Percentiles rank a stretch among this genome's conserved stretches.
Conservation (phyloP, 1,284 basidiomycete species). For the Leccinum fuscescens region DNA sequence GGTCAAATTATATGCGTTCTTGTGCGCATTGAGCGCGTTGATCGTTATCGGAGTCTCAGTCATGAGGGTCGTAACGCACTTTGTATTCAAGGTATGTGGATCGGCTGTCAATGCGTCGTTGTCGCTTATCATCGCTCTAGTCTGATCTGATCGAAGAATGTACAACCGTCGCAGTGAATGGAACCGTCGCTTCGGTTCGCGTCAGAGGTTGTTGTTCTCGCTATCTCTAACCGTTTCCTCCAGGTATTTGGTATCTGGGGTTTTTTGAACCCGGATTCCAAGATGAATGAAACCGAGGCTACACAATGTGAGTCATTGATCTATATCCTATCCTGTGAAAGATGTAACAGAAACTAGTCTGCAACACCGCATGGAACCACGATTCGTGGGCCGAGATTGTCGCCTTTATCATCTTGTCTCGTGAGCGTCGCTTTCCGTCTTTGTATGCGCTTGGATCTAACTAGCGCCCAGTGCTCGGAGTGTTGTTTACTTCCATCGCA, state of each 20-base stretch:
- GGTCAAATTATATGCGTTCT: conserved; percentile 51
- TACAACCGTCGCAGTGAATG: conserved; percentile 14
- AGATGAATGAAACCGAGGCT: conserved; percentile 15
- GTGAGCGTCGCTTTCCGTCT: conserved; percentile 24
- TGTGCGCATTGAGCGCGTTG: conserved; percentile 42
- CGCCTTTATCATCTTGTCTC: conserved; percentile 12
- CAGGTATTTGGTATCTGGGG: conserved; percentile 35
- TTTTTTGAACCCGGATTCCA: conserved; percentile 5
- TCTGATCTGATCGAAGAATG: conserved; percentile 31
- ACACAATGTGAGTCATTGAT: conserved; percentile 19
- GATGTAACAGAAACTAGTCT: conserved; percentile 28
- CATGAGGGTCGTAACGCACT: conserved; percentile 54
- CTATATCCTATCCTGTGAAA: neutral
- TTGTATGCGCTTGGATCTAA: neutral
- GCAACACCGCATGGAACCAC: conserved; percentile 35
- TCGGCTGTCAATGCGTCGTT: neutral
- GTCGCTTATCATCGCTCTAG: conserved; percentile 30
- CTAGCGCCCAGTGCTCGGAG: conserved; percentile 42
- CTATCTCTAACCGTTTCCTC: conserved; percentile 9
- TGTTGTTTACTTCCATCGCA: conserved; percentile 59
- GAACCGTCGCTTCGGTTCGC: conserved; percentile 23
- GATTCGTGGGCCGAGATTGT: conserved; percentile 33
- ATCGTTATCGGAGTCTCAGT: conserved; percentile 49
- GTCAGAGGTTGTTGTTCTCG: neutral
- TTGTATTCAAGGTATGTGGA: conserved; percentile 56